phyloP scores from a whole-genome alignment of 305 asterid species.

The Plantago coronopus region DNA sequence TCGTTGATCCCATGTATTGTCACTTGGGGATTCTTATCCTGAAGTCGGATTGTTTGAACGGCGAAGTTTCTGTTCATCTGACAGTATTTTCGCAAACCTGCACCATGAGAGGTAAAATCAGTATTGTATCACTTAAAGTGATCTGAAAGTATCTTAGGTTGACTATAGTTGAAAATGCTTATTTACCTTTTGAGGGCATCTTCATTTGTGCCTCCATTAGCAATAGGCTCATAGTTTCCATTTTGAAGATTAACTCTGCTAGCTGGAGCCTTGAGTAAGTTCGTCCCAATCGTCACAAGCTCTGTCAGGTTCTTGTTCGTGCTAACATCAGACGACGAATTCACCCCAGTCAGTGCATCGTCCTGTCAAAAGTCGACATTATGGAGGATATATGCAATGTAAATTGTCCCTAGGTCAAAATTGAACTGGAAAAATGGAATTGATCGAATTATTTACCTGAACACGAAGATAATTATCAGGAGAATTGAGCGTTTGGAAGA shows the following conservation, averaged over 20 bases:
- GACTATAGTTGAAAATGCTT: neutral
- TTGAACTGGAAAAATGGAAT: neutral
- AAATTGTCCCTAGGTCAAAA: neutral
- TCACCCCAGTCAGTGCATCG: slow-evolving; percentile 33
- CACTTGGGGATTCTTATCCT: neutral
- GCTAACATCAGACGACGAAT: slow-evolving; percentile 32
- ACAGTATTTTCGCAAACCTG: slow-evolving; percentile 55
- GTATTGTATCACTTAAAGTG: neutral
- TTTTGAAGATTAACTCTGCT: slow-evolving; percentile 45
- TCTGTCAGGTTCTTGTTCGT: slow-evolving; percentile 40
- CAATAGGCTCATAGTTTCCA: slow-evolving; percentile 36
- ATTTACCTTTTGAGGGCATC: slow-evolving; percentile 45
- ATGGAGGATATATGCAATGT: too few species aligned
- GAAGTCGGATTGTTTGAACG: slow-evolving; percentile 22
- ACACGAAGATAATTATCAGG: slow-evolving; percentile 52
- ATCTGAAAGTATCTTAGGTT: neutral
- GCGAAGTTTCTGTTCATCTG: slow-evolving; percentile 45
- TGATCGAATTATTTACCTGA: slow-evolving; percentile 30
- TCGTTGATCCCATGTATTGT: too few species aligned
- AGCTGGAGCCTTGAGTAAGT: slow-evolving; percentile 34
- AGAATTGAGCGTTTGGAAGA: slow-evolving; percentile 34
- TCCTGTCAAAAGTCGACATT: slow-evolving; percentile 28
- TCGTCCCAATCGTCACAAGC: slow-evolving; percentile 37
- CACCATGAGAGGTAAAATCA: neutral
- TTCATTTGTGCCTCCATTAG: slow-evolving; percentile 44